phyloP scores from a whole-genome alignment of 345 rosid species.

The Orychophragmus violaceus region DNA sequence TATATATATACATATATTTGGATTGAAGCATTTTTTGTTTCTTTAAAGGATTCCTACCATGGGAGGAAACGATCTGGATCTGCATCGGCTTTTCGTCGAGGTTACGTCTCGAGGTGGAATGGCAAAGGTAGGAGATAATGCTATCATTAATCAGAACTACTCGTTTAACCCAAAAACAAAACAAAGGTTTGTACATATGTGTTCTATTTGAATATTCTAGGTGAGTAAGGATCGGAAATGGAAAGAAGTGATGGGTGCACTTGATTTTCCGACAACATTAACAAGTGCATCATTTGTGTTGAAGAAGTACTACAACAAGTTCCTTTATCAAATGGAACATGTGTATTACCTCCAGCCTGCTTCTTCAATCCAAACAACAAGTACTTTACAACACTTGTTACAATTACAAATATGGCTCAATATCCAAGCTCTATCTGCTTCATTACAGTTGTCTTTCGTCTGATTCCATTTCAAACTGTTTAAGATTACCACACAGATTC shows the following conservation, averaged over 20 bases:
- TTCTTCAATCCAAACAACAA: slow-evolving; percentile 24
- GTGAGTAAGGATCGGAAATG: slow-evolving; percentile 69
- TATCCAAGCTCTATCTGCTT: not conserved
- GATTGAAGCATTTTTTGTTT: not conserved
- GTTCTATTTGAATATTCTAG: slow-evolving; percentile 29
- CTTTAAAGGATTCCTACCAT: slow-evolving; percentile 65
- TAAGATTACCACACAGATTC: not conserved
- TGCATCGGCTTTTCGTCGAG: slow-evolving; percentile 75
- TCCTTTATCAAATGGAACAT: slow-evolving; percentile 66
- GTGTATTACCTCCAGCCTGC: slow-evolving; percentile 52
- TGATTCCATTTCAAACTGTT: not conserved
- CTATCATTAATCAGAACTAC: no score
- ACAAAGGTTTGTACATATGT: no score
- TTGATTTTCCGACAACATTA: slow-evolving; percentile 71
- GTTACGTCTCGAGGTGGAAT: slow-evolving; percentile 88
- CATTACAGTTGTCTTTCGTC: not conserved
- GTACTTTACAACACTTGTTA: slow-evolving; percentile 10
- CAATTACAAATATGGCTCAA: no score
- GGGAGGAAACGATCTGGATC: slow-evolving; percentile 67
- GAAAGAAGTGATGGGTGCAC: slow-evolving; percentile 70
- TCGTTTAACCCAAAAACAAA: no score
- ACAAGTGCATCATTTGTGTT: slow-evolving; percentile 82
- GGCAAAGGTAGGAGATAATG: no score
- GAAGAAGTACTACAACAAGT: slow-evolving; percentile 62
- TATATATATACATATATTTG: no score